These are phyloP conservation scores for Chenopodium quinoa DNA, from an alignment of 148 eudicot genomes.

Conservation along the genomic window DNA sequence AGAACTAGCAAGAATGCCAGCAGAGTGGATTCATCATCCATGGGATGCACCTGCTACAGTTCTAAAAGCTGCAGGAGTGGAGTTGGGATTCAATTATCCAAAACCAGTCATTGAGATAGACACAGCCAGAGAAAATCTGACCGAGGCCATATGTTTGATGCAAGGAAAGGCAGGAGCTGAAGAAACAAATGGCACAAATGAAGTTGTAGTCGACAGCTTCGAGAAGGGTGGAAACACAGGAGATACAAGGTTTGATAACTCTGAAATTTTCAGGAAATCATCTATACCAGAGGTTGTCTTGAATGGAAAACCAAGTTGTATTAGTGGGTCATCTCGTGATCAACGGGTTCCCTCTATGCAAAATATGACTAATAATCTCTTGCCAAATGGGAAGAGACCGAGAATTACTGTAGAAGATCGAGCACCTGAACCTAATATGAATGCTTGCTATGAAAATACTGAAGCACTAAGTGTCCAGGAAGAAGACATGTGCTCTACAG, in stretches of 20 bases:
- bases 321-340: constrained; percentile 67
- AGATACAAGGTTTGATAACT: constrained; percentile 24
- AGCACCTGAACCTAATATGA: constrained; percentile 27
- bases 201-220: constrained; percentile 76
- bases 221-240: constrained; percentile 13
- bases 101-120: constrained; percentile 76
- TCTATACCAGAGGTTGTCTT: constrained; percentile 43
- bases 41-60: constrained; percentile 78
- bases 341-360: constrained; percentile 79
- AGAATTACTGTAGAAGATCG: constrained; percentile 35
- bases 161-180: constrained; percentile 50
- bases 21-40: constrained; percentile 98
- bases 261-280: constrained; percentile 31
- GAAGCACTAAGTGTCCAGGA: constrained; percentile 44
- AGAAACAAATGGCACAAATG: constrained; percentile 41
- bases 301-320: constrained; percentile 38
- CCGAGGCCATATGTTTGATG: constrained; percentile 62
- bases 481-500: constrained; percentile 81
- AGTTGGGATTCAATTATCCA: constrained; percentile 82
- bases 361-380: constrained; percentile 27
- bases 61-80: constrained; percentile 84
- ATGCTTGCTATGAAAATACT: constrained; percentile 24
- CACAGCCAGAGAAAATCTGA: constrained; percentile 58
- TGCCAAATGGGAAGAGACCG: constrained; percentile 52
- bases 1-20: constrained; percentile 88